These are phyloP conservation scores for Saxispiralis lemnorum DNA, from an alignment of 495 filamentous ascomycete species.

Conservation along the genomic window DNA sequence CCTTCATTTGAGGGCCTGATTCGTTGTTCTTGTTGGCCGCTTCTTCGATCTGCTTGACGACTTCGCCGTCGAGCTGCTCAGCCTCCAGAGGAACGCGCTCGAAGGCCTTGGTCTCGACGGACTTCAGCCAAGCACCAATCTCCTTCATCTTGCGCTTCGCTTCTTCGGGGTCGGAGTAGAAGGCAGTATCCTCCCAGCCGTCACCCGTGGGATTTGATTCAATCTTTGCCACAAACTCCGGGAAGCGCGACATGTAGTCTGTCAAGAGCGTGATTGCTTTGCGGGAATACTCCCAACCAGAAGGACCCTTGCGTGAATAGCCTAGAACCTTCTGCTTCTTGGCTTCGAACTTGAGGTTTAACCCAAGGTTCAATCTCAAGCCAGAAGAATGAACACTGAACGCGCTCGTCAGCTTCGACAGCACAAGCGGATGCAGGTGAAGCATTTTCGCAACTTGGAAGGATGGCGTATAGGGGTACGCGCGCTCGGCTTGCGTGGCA, in stretches of 20 bases:
- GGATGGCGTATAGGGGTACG: slow-evolving; percentile 64
- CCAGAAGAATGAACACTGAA: slow-evolving; percentile 70
- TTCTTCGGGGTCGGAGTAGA: slow-evolving; percentile 50
- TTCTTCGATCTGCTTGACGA: slow-evolving; percentile 63
- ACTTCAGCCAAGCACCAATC: slow-evolving; percentile 82
- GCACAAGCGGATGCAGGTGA: slow-evolving; percentile 61
- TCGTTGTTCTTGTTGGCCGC: slow-evolving; percentile 45
- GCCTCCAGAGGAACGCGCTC: slow-evolving; percentile 88
- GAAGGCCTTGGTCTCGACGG: slow-evolving; percentile 72
- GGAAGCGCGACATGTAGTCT: slow-evolving; percentile 85
- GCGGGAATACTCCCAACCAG: slow-evolving; percentile 87
- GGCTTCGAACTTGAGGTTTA: slow-evolving; percentile 93
- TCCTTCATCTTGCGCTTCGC: slow-evolving; percentile 66
- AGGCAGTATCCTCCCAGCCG: slow-evolving; percentile 63
- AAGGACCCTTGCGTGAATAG: slow-evolving; percentile 67
- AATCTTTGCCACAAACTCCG: slow-evolving; percentile 81
- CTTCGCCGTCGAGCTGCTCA: slow-evolving; percentile 81
- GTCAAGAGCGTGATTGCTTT: slow-evolving; percentile 64
- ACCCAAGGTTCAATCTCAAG: slow-evolving; percentile 65
- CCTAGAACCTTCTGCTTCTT: slow-evolving; percentile 91
- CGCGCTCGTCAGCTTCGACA: slow-evolving; percentile 90
- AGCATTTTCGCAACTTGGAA: slow-evolving; percentile 70
- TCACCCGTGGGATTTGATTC: slow-evolving; percentile 56
- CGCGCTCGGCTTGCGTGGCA: slow-evolving; percentile 44
- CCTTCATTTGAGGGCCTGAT: slow-evolving; percentile 33